These are phyloP conservation scores for Pleurotus tuber-regium DNA, from an alignment of 768 basidiomycete species.

Conservation along the genomic window DNA sequence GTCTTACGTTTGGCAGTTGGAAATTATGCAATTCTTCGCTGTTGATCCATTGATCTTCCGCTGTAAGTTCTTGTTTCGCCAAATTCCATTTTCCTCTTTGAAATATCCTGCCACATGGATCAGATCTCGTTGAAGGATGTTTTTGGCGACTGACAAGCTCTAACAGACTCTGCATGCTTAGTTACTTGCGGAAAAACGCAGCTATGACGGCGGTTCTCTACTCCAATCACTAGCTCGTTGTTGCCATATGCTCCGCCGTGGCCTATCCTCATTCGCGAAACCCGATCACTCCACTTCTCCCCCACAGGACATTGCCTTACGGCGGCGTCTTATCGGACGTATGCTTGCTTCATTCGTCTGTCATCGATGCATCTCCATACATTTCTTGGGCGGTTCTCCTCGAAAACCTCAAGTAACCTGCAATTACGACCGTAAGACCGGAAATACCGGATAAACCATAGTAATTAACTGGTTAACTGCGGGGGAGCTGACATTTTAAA, in stretches of 20 bases:
- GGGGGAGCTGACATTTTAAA: too few relatives aligned
- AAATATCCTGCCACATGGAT: not conserved
- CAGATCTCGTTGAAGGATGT: not conserved
- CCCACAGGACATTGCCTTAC: not conserved
- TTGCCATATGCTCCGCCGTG: not conserved
- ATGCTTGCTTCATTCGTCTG: not conserved
- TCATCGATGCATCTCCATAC: conserved; percentile 2
- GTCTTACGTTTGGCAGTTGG: not conserved
- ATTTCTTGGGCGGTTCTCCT: not conserved
- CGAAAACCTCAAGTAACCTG: not conserved
- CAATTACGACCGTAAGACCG: not conserved
- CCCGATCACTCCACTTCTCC: not conserved
- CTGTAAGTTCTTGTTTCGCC: not conserved
- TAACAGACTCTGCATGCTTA: not conserved
- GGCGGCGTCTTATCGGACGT: conserved; percentile 4
- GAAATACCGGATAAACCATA: conserved; percentile 7
- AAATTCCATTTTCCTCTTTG: conserved; percentile 2
- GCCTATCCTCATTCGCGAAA: conserved; percentile 3
- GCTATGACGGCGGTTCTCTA: conserved; percentile 8
- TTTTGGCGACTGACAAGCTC: not conserved
- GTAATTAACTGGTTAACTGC: too few relatives aligned
- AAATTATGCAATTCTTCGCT: conserved; percentile 2
- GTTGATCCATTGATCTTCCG: conserved; percentile 10
- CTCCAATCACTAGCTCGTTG: not conserved
- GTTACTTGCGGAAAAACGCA: conserved; percentile 6